phyloP scores from a whole-genome alignment of 2,329 filamentous ascomycete genomes.

The Rugonectria rugulosa region DNA sequence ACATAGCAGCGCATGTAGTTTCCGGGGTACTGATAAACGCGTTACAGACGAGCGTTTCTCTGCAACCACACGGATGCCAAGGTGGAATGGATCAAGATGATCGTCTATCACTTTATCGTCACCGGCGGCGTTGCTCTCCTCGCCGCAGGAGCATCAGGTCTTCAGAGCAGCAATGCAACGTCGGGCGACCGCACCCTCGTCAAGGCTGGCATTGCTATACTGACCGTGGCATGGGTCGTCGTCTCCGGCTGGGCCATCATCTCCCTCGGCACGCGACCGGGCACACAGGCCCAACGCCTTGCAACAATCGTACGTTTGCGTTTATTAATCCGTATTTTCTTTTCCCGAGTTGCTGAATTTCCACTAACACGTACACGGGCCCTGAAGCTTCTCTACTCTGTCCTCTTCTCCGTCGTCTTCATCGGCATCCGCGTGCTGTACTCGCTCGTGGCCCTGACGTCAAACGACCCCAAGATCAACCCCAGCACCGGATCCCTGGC shows the following conservation, averaged over 20 bases:
- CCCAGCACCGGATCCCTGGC: conserved; percentile 11
- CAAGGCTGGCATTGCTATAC: conserved; percentile 15
- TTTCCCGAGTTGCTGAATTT: not conserved
- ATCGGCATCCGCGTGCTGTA: conserved; percentile 21
- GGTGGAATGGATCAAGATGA: conserved; percentile 18
- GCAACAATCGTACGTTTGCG: conserved; percentile 5
- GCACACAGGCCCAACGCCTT: not conserved
- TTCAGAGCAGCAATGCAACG: conserved; percentile 5
- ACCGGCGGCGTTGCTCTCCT: conserved; percentile 15
- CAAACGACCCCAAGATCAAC: conserved; percentile 2
- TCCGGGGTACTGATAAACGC: conserved; percentile 35
- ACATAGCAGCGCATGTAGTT: not conserved
- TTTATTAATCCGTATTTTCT: not conserved
- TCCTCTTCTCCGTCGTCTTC: conserved; percentile 15
- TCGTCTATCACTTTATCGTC: conserved; percentile 11
- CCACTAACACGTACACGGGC: not conserved
- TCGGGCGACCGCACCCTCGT: conserved; percentile 9
- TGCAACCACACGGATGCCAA: conserved; percentile 1
- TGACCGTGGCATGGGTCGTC: conserved; percentile 10
- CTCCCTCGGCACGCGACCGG: not conserved
- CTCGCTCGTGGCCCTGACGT: conserved; percentile 15
- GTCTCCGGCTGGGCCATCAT: conserved; percentile 6
- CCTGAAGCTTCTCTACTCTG: conserved; percentile 12
- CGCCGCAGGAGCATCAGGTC: conserved; percentile 8
- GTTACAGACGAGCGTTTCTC: conserved; percentile 11